phyloP scores from a whole-genome alignment of 2,329 filamentous ascomycete genomes.

The Penicillium sp. region DNA sequence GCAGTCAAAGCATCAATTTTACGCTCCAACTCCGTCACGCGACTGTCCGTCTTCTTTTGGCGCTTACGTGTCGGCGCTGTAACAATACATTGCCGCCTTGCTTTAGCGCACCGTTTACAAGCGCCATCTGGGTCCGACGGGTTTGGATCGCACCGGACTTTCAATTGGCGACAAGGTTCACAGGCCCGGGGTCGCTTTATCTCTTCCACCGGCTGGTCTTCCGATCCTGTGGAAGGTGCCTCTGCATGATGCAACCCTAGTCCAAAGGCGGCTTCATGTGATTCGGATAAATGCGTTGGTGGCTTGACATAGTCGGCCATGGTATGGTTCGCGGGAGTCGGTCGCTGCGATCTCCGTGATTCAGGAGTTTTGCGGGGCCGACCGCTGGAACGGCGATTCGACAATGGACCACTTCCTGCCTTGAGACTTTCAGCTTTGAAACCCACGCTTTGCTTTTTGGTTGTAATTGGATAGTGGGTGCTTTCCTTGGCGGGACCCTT shows the following conservation, averaged over 20 bases:
- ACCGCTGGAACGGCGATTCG: neutral
- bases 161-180: slow-evolving; percentile 72
- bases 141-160: slow-evolving; percentile 83
- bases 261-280: slow-evolving; percentile 4
- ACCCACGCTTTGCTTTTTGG: no score
- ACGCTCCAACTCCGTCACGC: slow-evolving; percentile 86
- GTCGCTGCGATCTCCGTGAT: neutral
- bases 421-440: neutral
- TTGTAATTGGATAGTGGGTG: neutral
- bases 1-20: slow-evolving; percentile 89
- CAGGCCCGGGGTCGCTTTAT: slow-evolving; percentile 70
- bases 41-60: slow-evolving; percentile 87
- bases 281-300: slow-evolving; percentile 21
- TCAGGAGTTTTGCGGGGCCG: neutral
- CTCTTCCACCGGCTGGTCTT: slow-evolving; percentile 41
- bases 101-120: slow-evolving; percentile 77
- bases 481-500: neutral
- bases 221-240: slow-evolving; percentile 6
- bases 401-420: neutral
- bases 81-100: slow-evolving; percentile 73
- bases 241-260: neutral
- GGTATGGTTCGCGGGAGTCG: slow-evolving; percentile 3
- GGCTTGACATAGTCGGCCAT: slow-evolving; percentile 29
- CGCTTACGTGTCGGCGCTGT: slow-evolving; percentile 75
- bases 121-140: slow-evolving; percentile 61